Percentiles rank a stretch among this genome's conserved stretches.
Evolutionary conservation across 352 stramenopile genomes (phyloP).

Genomic region (Plasmopara halstedii): DNA sequence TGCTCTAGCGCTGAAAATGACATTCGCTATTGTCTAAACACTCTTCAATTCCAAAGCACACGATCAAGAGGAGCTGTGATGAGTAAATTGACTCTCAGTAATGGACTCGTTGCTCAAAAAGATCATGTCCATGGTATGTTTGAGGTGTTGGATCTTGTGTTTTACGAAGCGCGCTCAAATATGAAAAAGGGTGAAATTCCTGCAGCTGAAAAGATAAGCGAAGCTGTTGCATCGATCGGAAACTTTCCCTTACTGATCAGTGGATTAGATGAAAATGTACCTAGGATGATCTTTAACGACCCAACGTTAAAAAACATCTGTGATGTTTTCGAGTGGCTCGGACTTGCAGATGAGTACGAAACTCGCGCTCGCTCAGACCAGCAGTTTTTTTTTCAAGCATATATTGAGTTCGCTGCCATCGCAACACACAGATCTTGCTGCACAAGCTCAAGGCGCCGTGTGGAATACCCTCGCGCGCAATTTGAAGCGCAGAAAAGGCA

Average conservation of each 20-base stretch:
- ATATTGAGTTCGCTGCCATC: constrained; percentile 65
- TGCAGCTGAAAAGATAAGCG: constrained; percentile 47
- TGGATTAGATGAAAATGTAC: constrained; percentile 85
- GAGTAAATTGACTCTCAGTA: constrained; percentile 20
- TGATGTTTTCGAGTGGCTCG: constrained; percentile 78
- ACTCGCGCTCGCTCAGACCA: constrained; percentile 48
- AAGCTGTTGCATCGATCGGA: constrained; percentile 61
- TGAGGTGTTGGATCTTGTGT: constrained; percentile 64
- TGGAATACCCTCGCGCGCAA: constrained; percentile 63
- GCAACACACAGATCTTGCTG: constrained; percentile 64
- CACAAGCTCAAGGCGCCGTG: constrained; percentile 56
- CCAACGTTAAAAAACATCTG: constrained; percentile 82
- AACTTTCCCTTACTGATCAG: constrained; percentile 79
- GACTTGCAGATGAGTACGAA: constrained; percentile 68
- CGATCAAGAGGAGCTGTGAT: constrained; percentile 19
- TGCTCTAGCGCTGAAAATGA: constrained; percentile 78
- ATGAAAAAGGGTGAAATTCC: constrained; percentile 25
- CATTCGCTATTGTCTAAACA: constrained; percentile 94
- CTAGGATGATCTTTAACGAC: constrained; percentile 85
- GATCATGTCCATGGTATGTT: constrained; percentile 55
- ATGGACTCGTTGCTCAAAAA: constrained; percentile 43
- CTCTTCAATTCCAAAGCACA: constrained; percentile 91
- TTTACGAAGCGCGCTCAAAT: constrained; percentile 56
- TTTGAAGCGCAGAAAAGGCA: constrained; percentile 48
- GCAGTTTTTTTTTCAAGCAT: constrained; percentile 61